Base-by-base conservation (phyloP, 129 eudicot genomes). In the sunflower (Helianthus annuus) region DNA sequence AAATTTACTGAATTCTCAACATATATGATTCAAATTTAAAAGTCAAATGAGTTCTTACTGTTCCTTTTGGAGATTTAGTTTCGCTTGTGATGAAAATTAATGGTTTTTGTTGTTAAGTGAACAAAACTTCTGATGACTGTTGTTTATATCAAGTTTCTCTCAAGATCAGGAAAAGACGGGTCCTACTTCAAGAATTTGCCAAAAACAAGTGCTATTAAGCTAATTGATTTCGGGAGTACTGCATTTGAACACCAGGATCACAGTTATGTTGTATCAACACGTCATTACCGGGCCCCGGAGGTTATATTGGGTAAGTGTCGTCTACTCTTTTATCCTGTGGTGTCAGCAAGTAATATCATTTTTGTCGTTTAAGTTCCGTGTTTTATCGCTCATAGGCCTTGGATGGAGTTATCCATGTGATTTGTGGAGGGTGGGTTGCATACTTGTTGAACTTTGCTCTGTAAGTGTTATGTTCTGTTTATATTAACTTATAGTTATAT, bases 361-460 rank as follows among this genome's bases (percentile, higher is more conserved):
- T 65, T 12, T 70, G 32, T 57, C 10, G 58, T 14, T 75, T 38
- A 44, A 70, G 27, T 54, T 52, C 9, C 24, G 10, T 61, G 38
- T 51, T 56, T 64, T 70, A 44, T 53, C 69, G 27, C 53, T 49
- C 65, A 51, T 70, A 91, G 97, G 97, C 68, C 90, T 91, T 68
- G 97, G 96, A 14, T 91, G 97, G 97, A 91, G 82, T 67, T 91
- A 91, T 78, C 92, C 97, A 44, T 91, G 97, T 73, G 97, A 91
- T 79, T 75, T 91, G 83, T 91, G 97, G 97, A 91, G 97, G 65
- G 71, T 88, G 4, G 97, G 97, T 22, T 91, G 97, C 89, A 88
- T 91, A 72, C 88, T 91, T 61, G 88, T 91, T 69, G 97, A 91
- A 84, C 83, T 91, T 55, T 91, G 96, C 87, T 85, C 95, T 17